These are phyloP conservation scores for Wickerhamomyces alni DNA, from an alignment of 805 yeast species.

Conservation along the genomic window DNA sequence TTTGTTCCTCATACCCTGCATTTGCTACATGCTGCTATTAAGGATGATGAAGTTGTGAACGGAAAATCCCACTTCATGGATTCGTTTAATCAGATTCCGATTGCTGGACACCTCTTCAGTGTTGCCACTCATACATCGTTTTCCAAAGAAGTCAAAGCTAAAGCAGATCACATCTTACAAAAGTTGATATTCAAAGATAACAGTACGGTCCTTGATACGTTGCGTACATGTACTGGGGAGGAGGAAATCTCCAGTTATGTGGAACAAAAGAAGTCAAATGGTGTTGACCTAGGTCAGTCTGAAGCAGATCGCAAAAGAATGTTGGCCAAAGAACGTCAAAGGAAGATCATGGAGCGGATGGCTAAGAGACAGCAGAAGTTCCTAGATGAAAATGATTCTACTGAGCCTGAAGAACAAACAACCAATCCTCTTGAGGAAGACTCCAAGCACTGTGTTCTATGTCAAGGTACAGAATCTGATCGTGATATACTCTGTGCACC, in stretches of 20 bases:
- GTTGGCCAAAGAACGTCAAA: constrained; percentile 56
- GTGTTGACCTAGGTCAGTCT: constrained; percentile 38
- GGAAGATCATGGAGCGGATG: constrained; percentile 55
- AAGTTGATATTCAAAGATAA: constrained; percentile 41
- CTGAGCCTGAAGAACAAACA: constrained; percentile 33
- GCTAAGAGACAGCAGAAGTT: constrained; percentile 72
- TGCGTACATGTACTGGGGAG: constrained; percentile 53
- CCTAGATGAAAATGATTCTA: constrained; percentile 45
- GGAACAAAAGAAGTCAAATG: constrained; percentile 36
- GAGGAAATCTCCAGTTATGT: constrained; percentile 44
- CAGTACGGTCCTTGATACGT: constrained; percentile 41
- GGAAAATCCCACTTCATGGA: constrained; percentile 37
- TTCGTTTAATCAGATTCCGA: constrained; percentile 47
- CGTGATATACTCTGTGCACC: constrained; percentile 56
- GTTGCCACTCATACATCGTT: constrained; percentile 42
- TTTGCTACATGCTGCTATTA: constrained; percentile 57
- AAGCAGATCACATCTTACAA: constrained; percentile 55
- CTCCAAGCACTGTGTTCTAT: constrained; percentile 45
- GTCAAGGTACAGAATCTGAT: constrained; percentile 46
- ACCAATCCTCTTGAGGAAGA: constrained; percentile 20
- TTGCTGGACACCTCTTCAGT: constrained; percentile 48
- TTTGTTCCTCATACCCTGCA: constrained; percentile 59
- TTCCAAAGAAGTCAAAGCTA: constrained; percentile 40
- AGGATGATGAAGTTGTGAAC: constrained; percentile 39
- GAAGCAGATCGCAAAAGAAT: constrained; percentile 50